These are phyloP conservation scores for Ophiostoma triangulosporum DNA, from an alignment of 2,329 filamentous ascomycete species.

Conservation along the genomic window DNA sequence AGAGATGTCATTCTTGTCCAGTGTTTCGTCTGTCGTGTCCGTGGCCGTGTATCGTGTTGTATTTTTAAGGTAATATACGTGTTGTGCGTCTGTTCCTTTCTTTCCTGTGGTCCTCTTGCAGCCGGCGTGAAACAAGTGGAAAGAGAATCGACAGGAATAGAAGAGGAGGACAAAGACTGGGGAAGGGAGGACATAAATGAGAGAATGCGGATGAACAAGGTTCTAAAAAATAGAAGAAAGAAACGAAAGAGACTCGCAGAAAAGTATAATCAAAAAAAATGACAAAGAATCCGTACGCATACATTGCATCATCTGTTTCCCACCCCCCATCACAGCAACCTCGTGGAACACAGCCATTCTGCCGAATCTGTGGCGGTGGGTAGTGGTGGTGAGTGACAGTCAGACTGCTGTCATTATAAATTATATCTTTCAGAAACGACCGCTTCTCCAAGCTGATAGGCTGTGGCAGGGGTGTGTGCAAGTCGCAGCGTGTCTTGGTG, in stretches of 20 bases:
- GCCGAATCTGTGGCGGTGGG: background rate
- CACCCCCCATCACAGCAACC: no score
- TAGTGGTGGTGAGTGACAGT: background rate
- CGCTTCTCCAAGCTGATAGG: conserved; percentile 3
- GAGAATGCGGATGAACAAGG: background rate
- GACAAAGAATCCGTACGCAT: no score
- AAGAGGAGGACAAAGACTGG: background rate
- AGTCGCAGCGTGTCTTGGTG: conserved; percentile 1
- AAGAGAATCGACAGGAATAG: background rate
- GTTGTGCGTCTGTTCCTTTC: background rate
- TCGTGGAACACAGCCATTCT: background rate
- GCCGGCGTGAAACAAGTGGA: conserved; percentile 1
- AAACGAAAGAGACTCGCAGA: no score
- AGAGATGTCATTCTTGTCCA: background rate
- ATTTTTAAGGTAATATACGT: background rate
- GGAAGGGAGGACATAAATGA: background rate
- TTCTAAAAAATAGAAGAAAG: background rate
- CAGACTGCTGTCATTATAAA: background rate
- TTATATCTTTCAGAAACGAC: background rate
- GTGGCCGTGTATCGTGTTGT: conserved; percentile 1
- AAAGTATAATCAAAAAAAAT: no score
- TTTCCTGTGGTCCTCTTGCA: background rate
- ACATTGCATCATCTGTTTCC: no score
- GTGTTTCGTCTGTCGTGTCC: conserved; percentile 1
- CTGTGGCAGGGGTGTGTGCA: background rate